Evolutionary conservation across 108 stramenopile species (phyloP), one percentile per base, ranked within the genome.

Genomic region (Schizochytrium sp.): DNA sequence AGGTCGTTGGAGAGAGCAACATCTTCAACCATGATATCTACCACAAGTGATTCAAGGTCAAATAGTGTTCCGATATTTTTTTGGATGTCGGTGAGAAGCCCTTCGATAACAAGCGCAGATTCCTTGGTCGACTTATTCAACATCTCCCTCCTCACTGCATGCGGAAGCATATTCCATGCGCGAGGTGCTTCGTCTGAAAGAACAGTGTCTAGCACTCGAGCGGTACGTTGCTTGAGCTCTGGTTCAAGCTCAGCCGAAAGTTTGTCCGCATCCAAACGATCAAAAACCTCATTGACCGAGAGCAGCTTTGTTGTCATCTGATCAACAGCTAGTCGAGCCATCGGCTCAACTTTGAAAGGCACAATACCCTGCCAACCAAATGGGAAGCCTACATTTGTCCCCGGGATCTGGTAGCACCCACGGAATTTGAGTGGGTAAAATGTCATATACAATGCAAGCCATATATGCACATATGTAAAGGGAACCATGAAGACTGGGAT

Each of bases 341-440:
- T 98, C 89, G 97, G 96, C 72, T 93, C 92, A 40, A 96, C 96
- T 76, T 97, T 96, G 69, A 94, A 94, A 5, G 97, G 97, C 58
- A 98, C 95, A 89, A 97, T 97, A 2, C 97, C 98, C 92, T 97
- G 98, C 94, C 92, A 96, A 44, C 96, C 96, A 73, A 97, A 94
- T 47, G 97, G 89, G n/a, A 59, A 19, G 46, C 28, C 64, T 2
- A 72, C 97, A 53, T 83, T 83, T 0, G 76, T 83, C 5, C 76
- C 76, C 53, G 76, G 76, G 2, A 83, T 83, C 3, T 83, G 76
- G 50, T 53, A 83, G 76, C 76, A 83, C 2, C 76, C 76, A 53
- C 47, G 53, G 28, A 83, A 83, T 5, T 40, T 17, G 47, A 50
- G 49, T 40, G 76, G 76, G 53, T 40, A 83, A 83, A 83, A 83